Percentiles rank a stretch among this genome's conserved stretches.
These are phyloP conservation scores for Exutisphaerella laricina DNA, from an alignment of 2,329 filamentous ascomycete species.

Conservation along the genomic window DNA sequence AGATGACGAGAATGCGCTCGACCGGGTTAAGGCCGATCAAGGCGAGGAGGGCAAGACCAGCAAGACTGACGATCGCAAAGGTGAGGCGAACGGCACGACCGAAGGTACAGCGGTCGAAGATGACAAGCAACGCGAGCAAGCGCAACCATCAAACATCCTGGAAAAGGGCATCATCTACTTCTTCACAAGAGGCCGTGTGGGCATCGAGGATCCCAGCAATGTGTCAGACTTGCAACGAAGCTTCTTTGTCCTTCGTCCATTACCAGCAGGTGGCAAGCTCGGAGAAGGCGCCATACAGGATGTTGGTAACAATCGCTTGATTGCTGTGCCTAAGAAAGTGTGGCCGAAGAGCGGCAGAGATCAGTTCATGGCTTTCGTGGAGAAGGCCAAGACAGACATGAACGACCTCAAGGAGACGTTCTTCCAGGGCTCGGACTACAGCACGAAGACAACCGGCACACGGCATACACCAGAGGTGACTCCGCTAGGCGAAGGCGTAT, in stretches of 20 bases:
- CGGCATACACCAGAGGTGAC: slow-evolving; percentile 64
- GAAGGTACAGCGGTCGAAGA: slow-evolving; percentile 42
- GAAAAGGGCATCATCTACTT: slow-evolving; percentile 92
- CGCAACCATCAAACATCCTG: slow-evolving; percentile 58
- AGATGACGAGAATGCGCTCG: slow-evolving; percentile 23
- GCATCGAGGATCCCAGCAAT: slow-evolving; percentile 61
- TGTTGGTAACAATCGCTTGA: slow-evolving; percentile 60
- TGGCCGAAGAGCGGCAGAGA: slow-evolving; percentile 65
- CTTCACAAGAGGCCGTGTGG: slow-evolving; percentile 75
- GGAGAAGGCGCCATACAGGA: slow-evolving; percentile 52
- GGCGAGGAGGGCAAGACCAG: slow-evolving; percentile 26
- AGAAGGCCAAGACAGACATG: slow-evolving; percentile 63
- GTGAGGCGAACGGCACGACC: slow-evolving; percentile 9
- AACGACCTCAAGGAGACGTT: slow-evolving; percentile 68
- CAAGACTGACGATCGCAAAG: slow-evolving; percentile 23
- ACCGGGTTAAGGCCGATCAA: slow-evolving; percentile 29
- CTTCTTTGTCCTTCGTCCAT: slow-evolving; percentile 72
- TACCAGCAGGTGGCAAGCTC: slow-evolving; percentile 64
- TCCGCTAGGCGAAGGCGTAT: slow-evolving; percentile 79
- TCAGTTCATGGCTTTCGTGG: slow-evolving; percentile 75
- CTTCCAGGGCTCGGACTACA: slow-evolving; percentile 60
- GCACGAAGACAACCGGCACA: slow-evolving; percentile 68
- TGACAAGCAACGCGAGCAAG: slow-evolving; percentile 47
- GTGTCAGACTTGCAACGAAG: slow-evolving; percentile 70
- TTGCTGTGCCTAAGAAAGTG: slow-evolving; percentile 78